Evolutionary conservation across 2,329 filamentous ascomycete genomes (phyloP), one percentile per base, ranked within the genome.

Genomic region (Shiraia bambusicola): DNA sequence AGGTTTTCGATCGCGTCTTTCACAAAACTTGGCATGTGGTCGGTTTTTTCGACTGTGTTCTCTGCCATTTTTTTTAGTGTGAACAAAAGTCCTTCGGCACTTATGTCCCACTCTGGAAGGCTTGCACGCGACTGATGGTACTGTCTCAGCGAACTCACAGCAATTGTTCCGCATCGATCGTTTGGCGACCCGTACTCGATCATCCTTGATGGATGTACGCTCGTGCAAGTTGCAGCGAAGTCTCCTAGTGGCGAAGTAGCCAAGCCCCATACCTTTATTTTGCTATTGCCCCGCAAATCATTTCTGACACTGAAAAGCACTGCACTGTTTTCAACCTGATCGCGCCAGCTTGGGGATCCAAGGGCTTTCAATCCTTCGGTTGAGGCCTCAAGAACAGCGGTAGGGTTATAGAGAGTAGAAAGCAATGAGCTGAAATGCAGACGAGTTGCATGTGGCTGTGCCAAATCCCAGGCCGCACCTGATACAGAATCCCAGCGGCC

Each of bases 171-270:
- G n/a, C 63, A 61, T 38, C 78, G 72, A 17, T 75, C 71, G 3
- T 72, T 69, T 6, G 69, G 60, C 6, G 76, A 76, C 1, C 72
- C 71, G 54, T 82, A 82, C 45, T 82, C 77, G 11, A 81, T 66
- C 66, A 78, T 76, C 54, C 82, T 75, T 3, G 72, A 76, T 0
- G 80, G 79, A 55, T 83, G 78, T 19, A 78, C 52, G 2, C 75
- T 77, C 33, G 75, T 67, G 40, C 74, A 77, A 3, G 70, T 69
- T 4, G 76, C 78, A 11, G 74, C 59, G 16, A 73, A 71, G 22
- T 75, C 73, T 15, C 72, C 69, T 13, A 74, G 56, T 13, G 76
- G 74, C 12, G 73, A 74, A 2, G 53, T 40, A 9, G 74, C 70
- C 5, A 81, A 63, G 2, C 81, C 81, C 75, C 78, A 82, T 6